Conservation (phyloP, 2,329 filamentous ascomycete genomes). For the Juglanconis oblonga region DNA sequence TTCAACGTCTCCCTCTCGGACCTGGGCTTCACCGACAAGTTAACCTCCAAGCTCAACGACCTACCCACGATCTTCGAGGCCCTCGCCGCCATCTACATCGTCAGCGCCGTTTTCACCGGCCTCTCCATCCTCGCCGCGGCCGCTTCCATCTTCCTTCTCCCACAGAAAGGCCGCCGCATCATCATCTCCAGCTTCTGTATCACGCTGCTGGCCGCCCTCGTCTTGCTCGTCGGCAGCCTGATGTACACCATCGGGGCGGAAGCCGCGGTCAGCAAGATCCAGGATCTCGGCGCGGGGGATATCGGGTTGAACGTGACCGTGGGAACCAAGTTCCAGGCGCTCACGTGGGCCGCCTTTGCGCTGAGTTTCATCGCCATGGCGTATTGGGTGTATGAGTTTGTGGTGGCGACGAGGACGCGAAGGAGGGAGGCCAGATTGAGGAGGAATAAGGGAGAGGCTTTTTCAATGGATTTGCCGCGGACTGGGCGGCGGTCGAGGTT, state of each 20-base stretch:
- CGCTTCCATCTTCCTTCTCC: conserved; percentile 27
- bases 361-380: conserved; percentile 37
- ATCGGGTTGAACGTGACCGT: conserved; percentile 42
- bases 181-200: conserved; percentile 36
- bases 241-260: conserved; percentile 39
- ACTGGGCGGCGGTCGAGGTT: too few species aligned
- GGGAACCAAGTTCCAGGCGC: conserved; percentile 42
- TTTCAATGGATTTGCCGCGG: too few species aligned
- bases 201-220: conserved; percentile 33
- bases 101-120: conserved; percentile 40
- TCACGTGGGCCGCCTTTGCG: conserved; percentile 47
- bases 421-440: conserved; percentile 20
- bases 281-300: conserved; percentile 38
- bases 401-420: conserved; percentile 27
- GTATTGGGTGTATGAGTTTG: conserved; percentile 40
- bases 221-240: conserved; percentile 39
- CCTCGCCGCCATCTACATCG: conserved; percentile 47
- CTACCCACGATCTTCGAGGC: conserved; percentile 47
- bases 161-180: conserved; percentile 15
- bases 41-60: conserved; percentile 46
- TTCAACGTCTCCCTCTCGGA: conserved; percentile 42
- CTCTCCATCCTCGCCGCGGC: conserved; percentile 40
- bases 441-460: neutral
- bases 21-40: conserved; percentile 41
- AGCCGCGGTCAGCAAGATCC: conserved; percentile 37